phyloP scores from a whole-genome alignment of 1,284 basidiomycete species.

The Neotropicomus parvogracilis region DNA sequence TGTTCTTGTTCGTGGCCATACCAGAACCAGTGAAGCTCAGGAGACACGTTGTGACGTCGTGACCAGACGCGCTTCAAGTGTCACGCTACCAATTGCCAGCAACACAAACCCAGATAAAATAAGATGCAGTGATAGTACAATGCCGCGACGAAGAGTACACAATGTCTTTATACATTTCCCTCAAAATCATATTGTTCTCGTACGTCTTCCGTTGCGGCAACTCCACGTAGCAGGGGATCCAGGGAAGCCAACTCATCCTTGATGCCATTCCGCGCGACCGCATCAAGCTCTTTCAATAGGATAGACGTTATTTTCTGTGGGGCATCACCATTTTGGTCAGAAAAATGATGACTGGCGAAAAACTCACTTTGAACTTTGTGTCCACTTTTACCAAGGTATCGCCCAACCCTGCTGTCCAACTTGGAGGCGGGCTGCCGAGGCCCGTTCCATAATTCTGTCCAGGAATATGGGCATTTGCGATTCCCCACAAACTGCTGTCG shows the following conservation, averaged over 20 bases:
- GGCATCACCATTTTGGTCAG: slow-evolving; percentile 2
- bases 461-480: slow-evolving; percentile 50
- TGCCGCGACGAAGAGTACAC: slow-evolving; percentile 19
- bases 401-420: slow-evolving; percentile 58
- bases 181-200: slow-evolving; percentile 48
- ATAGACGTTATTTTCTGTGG: slow-evolving; percentile 71
- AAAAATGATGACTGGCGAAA: slow-evolving; percentile 1
- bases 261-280: slow-evolving; percentile 73
- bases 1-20: slow-evolving; percentile 33
- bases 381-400: slow-evolving; percentile 80
- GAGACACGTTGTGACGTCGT: slow-evolving; percentile 26
- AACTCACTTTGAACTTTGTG: slow-evolving; percentile 71
- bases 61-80: slow-evolving; percentile 28
- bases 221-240: slow-evolving; percentile 69
- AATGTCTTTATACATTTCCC: slow-evolving; percentile 38
- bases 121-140: slow-evolving; percentile 26
- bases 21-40: not conserved
- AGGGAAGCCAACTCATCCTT: slow-evolving; percentile 76
- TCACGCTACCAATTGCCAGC: slow-evolving; percentile 9
- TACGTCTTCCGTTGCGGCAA: slow-evolving; percentile 39
- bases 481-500: slow-evolving; percentile 63
- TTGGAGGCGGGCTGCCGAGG: slow-evolving; percentile 50
- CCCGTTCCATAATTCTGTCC: slow-evolving; percentile 29
- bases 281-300: slow-evolving; percentile 79
- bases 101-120: slow-evolving; percentile 4